These are phyloP conservation scores for Auriscalpium microsporum DNA, from an alignment of 768 basidiomycete genomes.

Conservation along the genomic window DNA sequence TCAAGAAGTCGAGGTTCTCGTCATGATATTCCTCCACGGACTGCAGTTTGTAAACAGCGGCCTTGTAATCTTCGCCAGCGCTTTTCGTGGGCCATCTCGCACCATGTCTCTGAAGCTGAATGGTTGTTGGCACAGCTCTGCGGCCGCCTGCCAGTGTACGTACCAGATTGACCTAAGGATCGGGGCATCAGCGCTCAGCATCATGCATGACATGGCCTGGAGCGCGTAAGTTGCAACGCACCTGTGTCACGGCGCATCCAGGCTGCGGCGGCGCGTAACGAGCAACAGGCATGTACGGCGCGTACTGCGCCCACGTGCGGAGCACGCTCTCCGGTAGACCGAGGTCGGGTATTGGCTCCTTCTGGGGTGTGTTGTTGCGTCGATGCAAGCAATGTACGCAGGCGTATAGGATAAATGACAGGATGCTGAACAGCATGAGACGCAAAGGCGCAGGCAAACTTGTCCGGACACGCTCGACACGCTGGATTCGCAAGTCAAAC, in stretches of 20 bases:
- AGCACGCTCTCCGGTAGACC: conserved; percentile 6
- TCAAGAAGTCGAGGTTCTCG: conserved; percentile 46
- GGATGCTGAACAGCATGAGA: neutral
- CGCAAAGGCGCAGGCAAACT: conserved; percentile 23
- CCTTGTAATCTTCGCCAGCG: conserved; percentile 33
- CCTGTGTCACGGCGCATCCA: conserved; percentile 50
- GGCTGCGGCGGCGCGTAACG: conserved; percentile 38
- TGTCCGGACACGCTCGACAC: no score
- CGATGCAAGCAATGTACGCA: neutral
- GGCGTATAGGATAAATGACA: conserved; percentile 27
- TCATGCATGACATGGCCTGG: neutral
- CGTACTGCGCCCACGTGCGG: conserved; percentile 46
- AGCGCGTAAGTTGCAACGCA: conserved; percentile 15
- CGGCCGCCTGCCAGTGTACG: conserved; percentile 14
- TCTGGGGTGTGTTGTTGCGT: no score
- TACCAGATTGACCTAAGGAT: conserved; percentile 51
- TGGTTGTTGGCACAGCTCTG: neutral
- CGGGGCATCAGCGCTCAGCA: neutral
- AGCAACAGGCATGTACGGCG: conserved; percentile 47
- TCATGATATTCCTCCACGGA: conserved; percentile 37
- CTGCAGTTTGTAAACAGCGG: conserved; percentile 47
- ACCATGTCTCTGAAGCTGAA: conserved; percentile 73
- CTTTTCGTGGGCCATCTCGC: conserved; percentile 63
- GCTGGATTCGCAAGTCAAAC: no score
- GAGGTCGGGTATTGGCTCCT: neutral